Conservation (phyloP, 257 asterid genomes). For the Solanum tarijense region DNA sequence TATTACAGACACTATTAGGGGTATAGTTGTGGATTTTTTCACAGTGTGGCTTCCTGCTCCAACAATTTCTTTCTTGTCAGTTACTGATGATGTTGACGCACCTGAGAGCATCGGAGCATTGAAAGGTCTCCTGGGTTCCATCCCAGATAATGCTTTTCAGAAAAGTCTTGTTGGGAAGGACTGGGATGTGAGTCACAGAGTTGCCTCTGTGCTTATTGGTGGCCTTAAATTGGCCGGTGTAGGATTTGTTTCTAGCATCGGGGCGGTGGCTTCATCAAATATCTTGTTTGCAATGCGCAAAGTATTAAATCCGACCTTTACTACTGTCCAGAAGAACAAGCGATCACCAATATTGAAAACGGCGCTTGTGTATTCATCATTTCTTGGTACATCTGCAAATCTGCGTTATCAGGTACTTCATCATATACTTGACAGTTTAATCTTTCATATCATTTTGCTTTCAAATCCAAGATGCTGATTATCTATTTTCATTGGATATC, state of each 20-base stretch:
- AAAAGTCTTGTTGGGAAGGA: slow-evolving; percentile 62
- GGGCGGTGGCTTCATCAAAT: slow-evolving; percentile 92
- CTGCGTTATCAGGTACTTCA: slow-evolving; percentile 74
- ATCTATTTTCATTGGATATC: background rate
- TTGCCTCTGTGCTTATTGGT: slow-evolving; percentile 76
- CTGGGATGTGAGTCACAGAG: slow-evolving; percentile 77
- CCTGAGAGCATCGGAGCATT: slow-evolving; percentile 58
- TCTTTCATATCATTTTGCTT: background rate
- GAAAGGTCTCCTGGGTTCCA: slow-evolving; percentile 80
- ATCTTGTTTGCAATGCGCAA: slow-evolving; percentile 35
- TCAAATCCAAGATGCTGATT: background rate
- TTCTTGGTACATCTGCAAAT: slow-evolving; percentile 86
- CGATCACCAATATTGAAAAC: slow-evolving; percentile 89
- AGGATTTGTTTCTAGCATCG: slow-evolving; percentile 88
- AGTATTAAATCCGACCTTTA: slow-evolving; percentile 45
- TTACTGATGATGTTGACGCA: slow-evolving; percentile 26
- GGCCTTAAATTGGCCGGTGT: slow-evolving; percentile 88
- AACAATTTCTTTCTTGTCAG: slow-evolving; percentile 63
- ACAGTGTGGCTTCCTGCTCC: slow-evolving; percentile 99
- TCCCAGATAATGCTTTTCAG: slow-evolving; percentile 96
- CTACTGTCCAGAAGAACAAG: slow-evolving; percentile 31
- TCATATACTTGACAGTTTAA: background rate
- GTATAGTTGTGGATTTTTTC: slow-evolving; percentile 81
- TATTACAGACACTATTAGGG: slow-evolving; percentile 68
- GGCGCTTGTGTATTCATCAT: slow-evolving; percentile 59